Base-by-base conservation (phyloP, 352 stramenopile genomes). In the Globisporangium emineosum region DNA sequence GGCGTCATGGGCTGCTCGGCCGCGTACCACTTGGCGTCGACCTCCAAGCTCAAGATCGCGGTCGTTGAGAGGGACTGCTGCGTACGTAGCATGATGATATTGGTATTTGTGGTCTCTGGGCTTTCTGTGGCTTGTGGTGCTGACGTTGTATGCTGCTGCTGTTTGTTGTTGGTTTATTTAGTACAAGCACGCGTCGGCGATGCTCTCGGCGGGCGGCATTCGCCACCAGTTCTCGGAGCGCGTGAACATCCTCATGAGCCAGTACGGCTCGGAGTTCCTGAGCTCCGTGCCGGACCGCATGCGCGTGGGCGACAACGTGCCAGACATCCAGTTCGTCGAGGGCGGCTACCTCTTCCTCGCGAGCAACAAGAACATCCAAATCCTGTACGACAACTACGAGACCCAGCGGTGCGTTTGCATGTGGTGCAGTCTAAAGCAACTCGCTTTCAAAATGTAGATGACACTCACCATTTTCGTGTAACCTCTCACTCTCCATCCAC, bases 1-100 rank as follows among this genome's bases (percentile, higher is more conserved):
- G 81, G 86, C 13, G 86, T 93, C 72, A 92, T 95, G 83, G 86
- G 86, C 57, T 91, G 82, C 71, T 95, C 86, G n/a, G 84, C 82
- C 0, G 86, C 86, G n/a, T 95, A 92, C 66, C 86, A 95, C 61
- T 68, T 95, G 53, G 79, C 81, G n/a, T 64, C 70, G 23, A 83
- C 79, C 49, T 86, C 83, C 19, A 79, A 88, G 30, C 65, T 94
- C 27, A 81, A 78, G 64, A 86, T 95, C 47, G 85, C 83, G 0
- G 77, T 95, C 7, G 66, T 93, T 21, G 86, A 95, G 69, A 84
- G 81, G 27, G 83, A 91, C 59, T 66, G 70, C 30, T 95, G 70
- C 37, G 79, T 74, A 4, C 40, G 19, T 35, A 19, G 21, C 23
- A 21, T 29, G 25, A 3, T 42, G 35, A 10, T 42, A 42, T 42